Base-by-base conservation (phyloP, 2,329 filamentous ascomycete genomes). In the Daldinia eschscholtzii region DNA sequence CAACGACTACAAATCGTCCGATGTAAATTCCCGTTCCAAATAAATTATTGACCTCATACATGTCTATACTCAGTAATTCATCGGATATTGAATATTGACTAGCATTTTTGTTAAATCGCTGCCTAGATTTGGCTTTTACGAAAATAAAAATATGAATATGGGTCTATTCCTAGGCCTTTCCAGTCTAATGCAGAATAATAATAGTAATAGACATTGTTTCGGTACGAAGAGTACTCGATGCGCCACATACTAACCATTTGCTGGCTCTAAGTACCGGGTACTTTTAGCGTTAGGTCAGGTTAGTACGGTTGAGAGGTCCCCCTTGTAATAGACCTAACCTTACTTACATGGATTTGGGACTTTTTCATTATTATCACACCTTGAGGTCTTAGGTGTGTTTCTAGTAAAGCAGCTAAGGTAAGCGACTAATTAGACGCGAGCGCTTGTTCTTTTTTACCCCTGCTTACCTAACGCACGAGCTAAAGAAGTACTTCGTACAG, bases 351-450 rank as follows among this genome's bases (percentile, higher is more conserved):
- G 59, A 26, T 42, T 30, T 15, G 18, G 18, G 13, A 57, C 46
- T 55, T 53, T 70, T 37, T 39, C 12, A 39, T 39, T 39, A 66
- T 37, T 39, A 26, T 15, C 56, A 71, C 69, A 61, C 67, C 66
- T 28, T 5, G 1, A n/a, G 33, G 44, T 30, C 3, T 6, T 13
- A 33, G 57, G 66, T 26, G 66, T 68, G 52, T 15, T 10, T 58
- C 15, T 71, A 67, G 57, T 53, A 58, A 55, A 57, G 33, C 6
- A 63, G 37, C n/a, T 37, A 63, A 61, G 67, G 15, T 20, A 58
- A 26, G 56, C 67, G 67, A 70, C 48, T 64, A 64, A 68, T 72
- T 71, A 73, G 67, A 73, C 71, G 73, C 73, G 68, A 61, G 73
- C 71, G 72, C 71, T 73, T 72, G 67, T 65, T 52, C 12, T 57